phyloP scores from a whole-genome alignment of 148 eudicot genomes.

The Vaccinium darrowii region DNA sequence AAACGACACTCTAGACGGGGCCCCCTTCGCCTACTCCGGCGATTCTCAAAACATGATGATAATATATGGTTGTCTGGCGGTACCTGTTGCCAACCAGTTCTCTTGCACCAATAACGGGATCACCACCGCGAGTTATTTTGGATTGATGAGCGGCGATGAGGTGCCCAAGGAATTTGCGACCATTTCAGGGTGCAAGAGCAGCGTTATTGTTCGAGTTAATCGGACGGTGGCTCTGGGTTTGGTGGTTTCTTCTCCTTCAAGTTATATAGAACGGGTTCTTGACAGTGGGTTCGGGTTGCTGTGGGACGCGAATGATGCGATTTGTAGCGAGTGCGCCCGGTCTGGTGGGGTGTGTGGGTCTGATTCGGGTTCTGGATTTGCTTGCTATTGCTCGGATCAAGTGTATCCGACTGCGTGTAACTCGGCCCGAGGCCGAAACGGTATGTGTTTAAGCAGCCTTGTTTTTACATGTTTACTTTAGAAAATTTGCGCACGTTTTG shows the following conservation, averaged over 20 bases:
- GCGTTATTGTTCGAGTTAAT: conserved; percentile 26
- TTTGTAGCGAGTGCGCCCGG: conserved; percentile 15
- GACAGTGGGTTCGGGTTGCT: conserved; percentile 41
- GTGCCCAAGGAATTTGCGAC: background rate
- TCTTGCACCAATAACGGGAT: background rate
- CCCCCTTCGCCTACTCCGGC: conserved; percentile 23
- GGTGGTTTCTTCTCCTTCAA: background rate
- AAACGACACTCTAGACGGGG: conserved; percentile 26
- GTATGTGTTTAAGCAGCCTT: background rate
- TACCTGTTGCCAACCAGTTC: conserved; percentile 3
- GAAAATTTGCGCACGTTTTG: too few relatives aligned
- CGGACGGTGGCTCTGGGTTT: conserved; percentile 16
- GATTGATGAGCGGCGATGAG: background rate
- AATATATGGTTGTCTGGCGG: conserved; percentile 32
- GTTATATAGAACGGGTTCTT: conserved; percentile 18
- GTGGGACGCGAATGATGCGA: conserved; percentile 38
- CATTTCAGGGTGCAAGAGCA: conserved; percentile 13
- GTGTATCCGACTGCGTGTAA: conserved; percentile 10
- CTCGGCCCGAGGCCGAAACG: background rate
- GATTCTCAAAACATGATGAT: conserved; percentile 36
- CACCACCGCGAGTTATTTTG: conserved; percentile 18
- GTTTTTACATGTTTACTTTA: too few relatives aligned
- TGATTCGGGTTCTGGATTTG: conserved; percentile 26
- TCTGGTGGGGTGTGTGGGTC: conserved; percentile 57
- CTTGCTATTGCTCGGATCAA: conserved; percentile 45